Conservation (phyloP, 352 stramenopile genomes). For the Pythium scleroteichum region DNA sequence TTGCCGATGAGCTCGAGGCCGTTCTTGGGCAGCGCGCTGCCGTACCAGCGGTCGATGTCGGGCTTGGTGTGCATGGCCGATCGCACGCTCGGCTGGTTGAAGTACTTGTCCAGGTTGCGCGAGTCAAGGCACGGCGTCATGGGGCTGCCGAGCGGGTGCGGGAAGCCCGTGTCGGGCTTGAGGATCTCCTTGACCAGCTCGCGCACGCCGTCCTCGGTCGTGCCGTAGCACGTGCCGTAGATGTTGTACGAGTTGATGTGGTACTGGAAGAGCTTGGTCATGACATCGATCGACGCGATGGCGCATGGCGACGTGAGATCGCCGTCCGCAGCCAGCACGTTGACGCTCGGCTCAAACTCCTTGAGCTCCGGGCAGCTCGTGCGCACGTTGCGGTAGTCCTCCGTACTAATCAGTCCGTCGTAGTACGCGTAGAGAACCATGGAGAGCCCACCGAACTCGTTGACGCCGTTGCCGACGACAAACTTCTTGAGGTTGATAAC, state of each 20-base stretch:
- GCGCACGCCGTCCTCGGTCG: constrained; percentile 40
- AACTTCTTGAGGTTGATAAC: constrained; percentile 85
- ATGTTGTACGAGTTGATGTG: constrained; percentile 66
- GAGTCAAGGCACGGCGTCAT: constrained; percentile 62
- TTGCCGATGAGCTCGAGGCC: constrained; percentile 30
- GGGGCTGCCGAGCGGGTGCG: constrained; percentile 64
- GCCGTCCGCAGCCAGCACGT: constrained; percentile 9
- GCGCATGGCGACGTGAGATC: constrained; percentile 27
- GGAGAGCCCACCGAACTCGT: constrained; percentile 53
- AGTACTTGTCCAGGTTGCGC: constrained; percentile 57
- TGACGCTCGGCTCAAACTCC: constrained; percentile 38
- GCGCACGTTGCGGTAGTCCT: constrained; percentile 54
- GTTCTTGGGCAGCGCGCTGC: constrained; percentile 38
- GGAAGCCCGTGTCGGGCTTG: constrained; percentile 35
- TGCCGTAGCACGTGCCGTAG: constrained; percentile 48
- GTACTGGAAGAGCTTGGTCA: constrained; percentile 34
- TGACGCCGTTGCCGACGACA: constrained; percentile 71
- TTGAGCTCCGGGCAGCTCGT: constrained; percentile 37
- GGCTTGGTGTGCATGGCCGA: constrained; percentile 71
- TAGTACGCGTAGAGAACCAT: constrained; percentile 72
- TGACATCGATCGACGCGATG: constrained; percentile 26
- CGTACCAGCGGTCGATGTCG: constrained; percentile 38
- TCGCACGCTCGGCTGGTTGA: constrained; percentile 64
- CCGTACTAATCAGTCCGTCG: constrained; percentile 63
- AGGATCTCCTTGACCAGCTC: constrained; percentile 42